Evolutionary conservation across 345 rosid species (phyloP), one percentile per base, ranked within the genome.

Genomic region (Citrus unshiu): DNA sequence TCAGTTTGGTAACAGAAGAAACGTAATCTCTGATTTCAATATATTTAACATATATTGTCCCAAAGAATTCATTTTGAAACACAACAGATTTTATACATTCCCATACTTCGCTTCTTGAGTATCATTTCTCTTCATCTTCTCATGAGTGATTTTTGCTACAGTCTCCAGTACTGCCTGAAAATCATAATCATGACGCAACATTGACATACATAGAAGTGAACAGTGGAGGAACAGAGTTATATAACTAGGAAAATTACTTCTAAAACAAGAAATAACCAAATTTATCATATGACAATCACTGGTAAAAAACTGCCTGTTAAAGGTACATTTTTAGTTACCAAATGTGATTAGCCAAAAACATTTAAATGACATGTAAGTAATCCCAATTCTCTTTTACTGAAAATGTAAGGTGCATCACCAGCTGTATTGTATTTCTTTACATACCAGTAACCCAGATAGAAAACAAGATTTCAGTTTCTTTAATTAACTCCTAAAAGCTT

Each of bases 91-190:
- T 40, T 51, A 64, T 67, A 63, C 37, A 70, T 32, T 72, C 78
- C 66, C 81, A 16, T 91, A 94, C 98, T 94, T 97, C 30, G 84
- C 83, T 80, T 87, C 90, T 82, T 83, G 88, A 1, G 98, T 91
- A 80, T 89, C 98, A 80, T 97, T 97, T 84, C 85, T 91, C 86
- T 93, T 96, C 57, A 69, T 81, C 84, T 91, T 93, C 78, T 96
- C 94, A 66, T 94, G 98, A 22, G 98, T 92, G 75, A 97, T 86
- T 90, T 93, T 97, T 37, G 95, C 99, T 54, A 94, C 98, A 32
- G 98, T 94, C 88, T 94, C 98, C 84, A 97, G 79, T 22, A 87
- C 95, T 81, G 98, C 99, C 98, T 97, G 89, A 29, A 68, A 81
- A 86, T 71, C 76, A 87, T 60, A 63, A 83, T 21, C 24, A 76